Conservation (phyloP, 2,329 filamentous ascomycete genomes). For the Pseudocercospora fuligena region DNA sequence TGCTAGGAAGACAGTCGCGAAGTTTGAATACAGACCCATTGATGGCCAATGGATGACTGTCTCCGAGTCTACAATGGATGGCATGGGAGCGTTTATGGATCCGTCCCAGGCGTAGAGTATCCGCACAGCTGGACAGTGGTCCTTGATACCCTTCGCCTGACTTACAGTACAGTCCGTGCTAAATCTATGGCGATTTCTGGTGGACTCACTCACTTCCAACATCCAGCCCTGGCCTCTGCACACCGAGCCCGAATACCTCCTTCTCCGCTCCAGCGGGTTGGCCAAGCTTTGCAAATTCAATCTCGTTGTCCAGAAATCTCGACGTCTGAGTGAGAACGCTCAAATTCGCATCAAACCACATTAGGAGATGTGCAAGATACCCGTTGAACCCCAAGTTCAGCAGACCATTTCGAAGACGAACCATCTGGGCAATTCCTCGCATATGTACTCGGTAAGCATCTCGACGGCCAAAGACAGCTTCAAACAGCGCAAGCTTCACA, state of each 20-base stretch:
- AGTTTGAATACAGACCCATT: not conserved
- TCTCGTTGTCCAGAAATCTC: not conserved
- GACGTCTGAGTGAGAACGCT: not conserved
- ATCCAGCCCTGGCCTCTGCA: not conserved
- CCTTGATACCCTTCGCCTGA: too few relatives aligned
- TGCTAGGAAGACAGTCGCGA: not conserved
- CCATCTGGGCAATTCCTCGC: not conserved
- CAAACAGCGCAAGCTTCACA: not conserved
- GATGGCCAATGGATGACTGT: conserved; percentile 3
- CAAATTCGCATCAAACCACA: not conserved
- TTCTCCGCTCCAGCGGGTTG: not conserved
- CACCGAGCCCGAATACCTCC: not conserved
- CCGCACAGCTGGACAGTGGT: too few relatives aligned
- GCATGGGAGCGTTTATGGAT: not conserved
- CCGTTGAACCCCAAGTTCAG: not conserved
- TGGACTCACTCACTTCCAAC: not conserved
- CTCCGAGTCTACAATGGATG: not conserved
- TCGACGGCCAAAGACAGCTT: not conserved
- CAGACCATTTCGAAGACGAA: not conserved
- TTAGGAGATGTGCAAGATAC: not conserved
- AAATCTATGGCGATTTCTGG: too few relatives aligned
- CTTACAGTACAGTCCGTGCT: too few relatives aligned
- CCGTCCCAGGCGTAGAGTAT: too few relatives aligned
- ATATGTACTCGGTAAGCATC: not conserved
- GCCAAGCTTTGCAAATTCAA: not conserved